These are phyloP conservation scores for Prasinococcaceae sp. DNA, from an alignment of 139 green algal species.

Conservation along the genomic window DNA sequence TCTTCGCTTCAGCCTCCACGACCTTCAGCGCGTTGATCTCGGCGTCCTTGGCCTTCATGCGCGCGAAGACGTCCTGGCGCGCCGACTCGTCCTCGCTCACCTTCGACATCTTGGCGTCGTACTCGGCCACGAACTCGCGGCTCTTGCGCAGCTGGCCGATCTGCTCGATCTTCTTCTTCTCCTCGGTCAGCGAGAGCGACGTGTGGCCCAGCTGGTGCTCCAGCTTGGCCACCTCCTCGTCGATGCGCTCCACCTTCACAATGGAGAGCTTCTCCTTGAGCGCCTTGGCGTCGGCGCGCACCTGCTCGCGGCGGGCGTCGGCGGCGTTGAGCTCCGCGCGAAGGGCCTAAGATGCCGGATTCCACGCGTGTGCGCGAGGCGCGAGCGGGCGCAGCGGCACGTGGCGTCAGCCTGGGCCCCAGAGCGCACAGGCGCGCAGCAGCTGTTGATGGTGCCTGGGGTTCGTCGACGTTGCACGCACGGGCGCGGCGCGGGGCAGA, in stretches of 20 bases:
- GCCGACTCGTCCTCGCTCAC: slow-evolving; percentile 21
- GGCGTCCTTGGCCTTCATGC: slow-evolving; percentile 29
- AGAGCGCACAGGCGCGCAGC: too few species aligned
- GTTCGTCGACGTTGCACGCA: too few species aligned
- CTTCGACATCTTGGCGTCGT: slow-evolving; percentile 32
- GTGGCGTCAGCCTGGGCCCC: too few species aligned
- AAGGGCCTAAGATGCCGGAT: too few species aligned
- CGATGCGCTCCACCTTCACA: slow-evolving; percentile 35
- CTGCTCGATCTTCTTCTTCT: slow-evolving; percentile 38
- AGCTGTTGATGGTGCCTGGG: too few species aligned
- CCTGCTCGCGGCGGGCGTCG: slow-evolving; percentile 20
- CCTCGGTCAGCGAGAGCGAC: slow-evolving; percentile 34
- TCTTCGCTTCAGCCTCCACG: slow-evolving; percentile 22
- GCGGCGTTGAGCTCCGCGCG: slow-evolving; percentile 25
- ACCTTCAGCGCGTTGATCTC: slow-evolving; percentile 37
- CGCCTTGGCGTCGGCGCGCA: slow-evolving; percentile 25
- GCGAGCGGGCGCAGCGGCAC: too few species aligned
- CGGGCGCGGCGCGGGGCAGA: too few species aligned
- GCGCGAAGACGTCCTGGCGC: slow-evolving; percentile 19
- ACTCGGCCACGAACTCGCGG: slow-evolving; percentile 30
- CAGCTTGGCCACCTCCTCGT: slow-evolving; percentile 34
- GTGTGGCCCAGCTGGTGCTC: slow-evolving; percentile 37
- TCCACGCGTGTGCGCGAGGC: too few species aligned
- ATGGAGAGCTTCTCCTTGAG: slow-evolving; percentile 29
- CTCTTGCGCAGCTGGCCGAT: slow-evolving; percentile 39